A percentile compares a stretch with the other conserved stretches of the same genome.
phyloP scores from a whole-genome alignment of 108 stramenopile species.

The Poteriospumella lacustris region DNA sequence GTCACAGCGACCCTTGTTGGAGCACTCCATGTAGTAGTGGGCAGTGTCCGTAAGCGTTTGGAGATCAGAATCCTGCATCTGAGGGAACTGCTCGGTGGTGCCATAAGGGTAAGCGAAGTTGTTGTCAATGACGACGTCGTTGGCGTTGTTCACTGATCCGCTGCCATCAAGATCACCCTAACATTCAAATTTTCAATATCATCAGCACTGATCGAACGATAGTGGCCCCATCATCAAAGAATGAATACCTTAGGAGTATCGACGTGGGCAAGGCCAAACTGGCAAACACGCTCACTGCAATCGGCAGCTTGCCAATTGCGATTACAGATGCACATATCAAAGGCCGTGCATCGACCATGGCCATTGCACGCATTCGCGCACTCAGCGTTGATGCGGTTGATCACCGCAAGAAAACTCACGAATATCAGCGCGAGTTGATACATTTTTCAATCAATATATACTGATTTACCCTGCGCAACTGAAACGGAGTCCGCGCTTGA shows the following conservation, averaged over 20 bases:
- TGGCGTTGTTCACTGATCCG: slow-evolving; percentile 36
- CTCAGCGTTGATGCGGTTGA: slow-evolving; percentile 31
- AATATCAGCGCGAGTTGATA: too few species aligned
- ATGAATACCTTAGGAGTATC: slow-evolving; percentile 52
- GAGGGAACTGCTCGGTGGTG: slow-evolving; percentile 64
- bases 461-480: too few species aligned
- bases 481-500: too few species aligned
- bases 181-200: neutral
- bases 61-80: slow-evolving; percentile 35
- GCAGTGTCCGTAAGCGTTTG: slow-evolving; percentile 28
- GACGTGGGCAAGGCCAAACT: slow-evolving; percentile 46
- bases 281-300: slow-evolving; percentile 50
- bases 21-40: slow-evolving; percentile 24
- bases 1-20: slow-evolving; percentile 23
- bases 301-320: slow-evolving; percentile 30
- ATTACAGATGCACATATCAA: slow-evolving; percentile 24
- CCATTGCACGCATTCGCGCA: slow-evolving; percentile 56
- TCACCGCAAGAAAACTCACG: too few species aligned
- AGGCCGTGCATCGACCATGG: slow-evolving; percentile 25
- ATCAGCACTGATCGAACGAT: neutral
- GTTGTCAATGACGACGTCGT: slow-evolving; percentile 41
- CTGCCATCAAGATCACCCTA: slow-evolving; percentile 31
- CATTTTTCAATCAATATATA: too few species aligned
- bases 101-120: slow-evolving; percentile 63
- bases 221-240: neutral